A percentile compares a stretch with the other conserved stretches of the same genome.
Conservation (phyloP, 345 rosid species). For the Eucalyptus sp. region DNA sequence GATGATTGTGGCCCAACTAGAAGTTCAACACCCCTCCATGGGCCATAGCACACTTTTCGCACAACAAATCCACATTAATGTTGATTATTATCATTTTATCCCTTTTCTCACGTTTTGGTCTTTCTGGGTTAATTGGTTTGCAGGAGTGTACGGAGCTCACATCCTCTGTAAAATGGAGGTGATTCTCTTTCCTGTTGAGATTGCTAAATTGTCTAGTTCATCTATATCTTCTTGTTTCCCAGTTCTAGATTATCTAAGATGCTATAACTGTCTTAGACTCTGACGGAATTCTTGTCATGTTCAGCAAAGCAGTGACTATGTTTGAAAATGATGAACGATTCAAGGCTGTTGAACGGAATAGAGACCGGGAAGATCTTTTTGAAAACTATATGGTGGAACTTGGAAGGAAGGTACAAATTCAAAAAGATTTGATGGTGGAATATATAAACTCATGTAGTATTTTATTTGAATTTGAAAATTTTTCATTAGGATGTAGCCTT, state of each 20-base stretch:
- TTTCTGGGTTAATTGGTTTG: conserved; percentile 9
- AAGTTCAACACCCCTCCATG: background rate
- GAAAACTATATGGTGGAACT: conserved; percentile 81
- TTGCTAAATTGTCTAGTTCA: background rate
- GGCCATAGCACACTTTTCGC: background rate
- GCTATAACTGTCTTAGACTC: conserved; percentile 1
- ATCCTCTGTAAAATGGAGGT: conserved; percentile 94
- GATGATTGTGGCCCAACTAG: background rate
- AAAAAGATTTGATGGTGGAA: background rate
- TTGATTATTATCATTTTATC: background rate
- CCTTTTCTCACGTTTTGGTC: background rate
- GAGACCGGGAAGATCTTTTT: conserved; percentile 93
- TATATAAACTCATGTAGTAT: background rate
- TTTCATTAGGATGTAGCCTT: background rate
- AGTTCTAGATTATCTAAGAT: background rate
- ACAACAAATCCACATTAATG: background rate
- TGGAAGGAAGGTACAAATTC: conserved; percentile 64
- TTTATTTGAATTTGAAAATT: background rate
- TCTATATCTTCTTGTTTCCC: background rate
- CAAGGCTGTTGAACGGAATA: conserved; percentile 78
- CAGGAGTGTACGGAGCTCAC: conserved; percentile 88
- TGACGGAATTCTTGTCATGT: background rate
- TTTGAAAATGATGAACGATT: conserved; percentile 93
- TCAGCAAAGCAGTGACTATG: conserved; percentile 82
- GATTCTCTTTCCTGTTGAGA: background rate